These are phyloP conservation scores for Cercospora berteroae DNA, from an alignment of 2,329 filamentous ascomycete species.

Conservation along the genomic window DNA sequence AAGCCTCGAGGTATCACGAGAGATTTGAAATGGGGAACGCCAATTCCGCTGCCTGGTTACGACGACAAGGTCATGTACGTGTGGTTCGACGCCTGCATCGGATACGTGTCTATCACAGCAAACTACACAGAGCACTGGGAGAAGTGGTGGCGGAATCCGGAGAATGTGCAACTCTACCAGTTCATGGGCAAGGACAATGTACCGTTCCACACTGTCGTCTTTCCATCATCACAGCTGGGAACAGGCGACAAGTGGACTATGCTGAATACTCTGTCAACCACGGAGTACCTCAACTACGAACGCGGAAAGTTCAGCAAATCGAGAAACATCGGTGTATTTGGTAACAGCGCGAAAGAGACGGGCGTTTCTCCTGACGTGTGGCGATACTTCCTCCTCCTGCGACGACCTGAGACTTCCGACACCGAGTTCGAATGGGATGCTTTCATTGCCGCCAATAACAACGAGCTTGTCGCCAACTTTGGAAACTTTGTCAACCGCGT, in stretches of 20 bases:
- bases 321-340: slow-evolving; percentile 84
- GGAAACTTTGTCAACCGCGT: slow-evolving; percentile 60
- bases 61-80: slow-evolving; percentile 86
- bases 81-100: slow-evolving; percentile 90
- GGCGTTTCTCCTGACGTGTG: slow-evolving; percentile 84
- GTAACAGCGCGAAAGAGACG: slow-evolving; percentile 82
- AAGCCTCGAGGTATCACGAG: slow-evolving; percentile 85
- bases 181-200: slow-evolving; percentile 95
- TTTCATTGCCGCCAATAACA: slow-evolving; percentile 84
- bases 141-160: slow-evolving; percentile 89
- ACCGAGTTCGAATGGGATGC: slow-evolving; percentile 86
- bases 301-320: slow-evolving; percentile 92
- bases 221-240: slow-evolving; percentile 82
- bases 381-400: slow-evolving; percentile 85
- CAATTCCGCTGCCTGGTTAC: slow-evolving; percentile 60
- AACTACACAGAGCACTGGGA: slow-evolving; percentile 88
- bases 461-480: slow-evolving; percentile 74
- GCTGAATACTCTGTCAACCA: slow-evolving; percentile 83
- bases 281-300: slow-evolving; percentile 87
- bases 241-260: slow-evolving; percentile 84
- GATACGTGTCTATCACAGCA: slow-evolving; percentile 92
- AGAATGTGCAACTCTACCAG: slow-evolving; percentile 85
- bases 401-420: slow-evolving; percentile 80
- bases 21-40: slow-evolving; percentile 85
- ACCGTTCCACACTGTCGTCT: slow-evolving; percentile 86